phyloP scores from a whole-genome alignment of 768 basidiomycete species.

The Daedaleopsis sinensis region DNA sequence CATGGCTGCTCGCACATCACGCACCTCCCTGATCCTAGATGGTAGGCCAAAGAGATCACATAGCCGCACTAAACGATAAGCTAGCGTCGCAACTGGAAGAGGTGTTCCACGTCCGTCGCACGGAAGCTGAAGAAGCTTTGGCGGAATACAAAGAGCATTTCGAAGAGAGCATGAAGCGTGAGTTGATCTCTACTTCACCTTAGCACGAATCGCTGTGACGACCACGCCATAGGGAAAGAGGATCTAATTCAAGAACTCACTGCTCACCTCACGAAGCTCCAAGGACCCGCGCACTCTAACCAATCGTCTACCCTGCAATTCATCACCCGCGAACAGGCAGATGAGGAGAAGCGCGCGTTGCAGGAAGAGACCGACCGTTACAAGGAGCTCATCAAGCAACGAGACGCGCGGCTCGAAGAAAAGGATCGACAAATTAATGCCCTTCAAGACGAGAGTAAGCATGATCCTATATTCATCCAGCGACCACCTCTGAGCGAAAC shows the following conservation, averaged over 20 bases:
- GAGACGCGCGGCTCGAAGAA: conserved; percentile 42
- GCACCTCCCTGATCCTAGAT: background rate
- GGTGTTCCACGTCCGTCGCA: conserved; percentile 55
- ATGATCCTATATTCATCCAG: conserved; percentile 1
- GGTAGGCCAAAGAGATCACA: conserved; percentile 6
- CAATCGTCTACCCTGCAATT: conserved; percentile 61
- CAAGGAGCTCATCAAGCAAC: conserved; percentile 46
- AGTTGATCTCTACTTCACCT: conserved; percentile 11
- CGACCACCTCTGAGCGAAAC: background rate
- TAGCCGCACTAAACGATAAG: conserved; percentile 28
- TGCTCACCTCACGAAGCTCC: conserved; percentile 48
- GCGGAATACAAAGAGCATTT: conserved; percentile 52
- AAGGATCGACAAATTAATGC: conserved; percentile 51
- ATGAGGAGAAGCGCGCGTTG: conserved; percentile 61
- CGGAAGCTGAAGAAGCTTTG: conserved; percentile 65
- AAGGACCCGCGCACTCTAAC: conserved; percentile 54
- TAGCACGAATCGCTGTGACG: background rate
- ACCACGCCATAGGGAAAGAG: conserved; percentile 54
- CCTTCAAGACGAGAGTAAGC: conserved; percentile 48
- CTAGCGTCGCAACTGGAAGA: conserved; percentile 63
- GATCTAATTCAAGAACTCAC: conserved; percentile 56
- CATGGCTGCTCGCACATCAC: too few species aligned
- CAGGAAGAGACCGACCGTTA: conserved; percentile 51
- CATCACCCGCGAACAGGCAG: conserved; percentile 72
- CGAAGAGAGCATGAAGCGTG: conserved; percentile 57